Percentiles rank a stretch among this genome's conserved stretches.
phyloP scores from a whole-genome alignment of 2,329 filamentous ascomycete genomes.

The Gaeumannomyces tritici region DNA sequence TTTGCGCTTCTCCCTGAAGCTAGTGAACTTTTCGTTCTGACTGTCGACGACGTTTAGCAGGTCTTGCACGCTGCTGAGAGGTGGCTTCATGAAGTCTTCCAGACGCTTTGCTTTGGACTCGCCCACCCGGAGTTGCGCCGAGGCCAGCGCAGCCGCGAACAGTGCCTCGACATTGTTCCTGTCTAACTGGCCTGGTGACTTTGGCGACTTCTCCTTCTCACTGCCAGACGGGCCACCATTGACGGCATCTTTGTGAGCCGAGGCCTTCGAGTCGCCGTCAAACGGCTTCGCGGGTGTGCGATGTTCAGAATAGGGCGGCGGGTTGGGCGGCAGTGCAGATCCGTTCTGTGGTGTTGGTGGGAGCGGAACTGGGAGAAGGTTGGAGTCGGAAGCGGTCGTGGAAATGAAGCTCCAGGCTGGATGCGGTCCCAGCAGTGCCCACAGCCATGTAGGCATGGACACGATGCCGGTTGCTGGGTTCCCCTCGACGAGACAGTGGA shows the following conservation, averaged over 20 bases:
- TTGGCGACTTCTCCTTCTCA: background rate
- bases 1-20: conserved; percentile 3
- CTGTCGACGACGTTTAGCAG: background rate
- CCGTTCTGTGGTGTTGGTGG: background rate
- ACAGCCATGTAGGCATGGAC: conserved; percentile 2
- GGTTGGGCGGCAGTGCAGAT: background rate
- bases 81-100: background rate
- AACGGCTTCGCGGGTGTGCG: background rate
- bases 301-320: background rate
- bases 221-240: background rate
- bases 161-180: background rate
- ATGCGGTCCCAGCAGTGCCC: background rate
- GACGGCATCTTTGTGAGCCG: background rate
- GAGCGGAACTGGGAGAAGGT: background rate
- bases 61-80: conserved; percentile 1
- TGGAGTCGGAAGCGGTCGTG: background rate
- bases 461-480: background rate
- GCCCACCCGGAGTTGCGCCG: conserved; percentile 2
- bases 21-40: background rate
- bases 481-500: background rate
- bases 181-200: background rate
- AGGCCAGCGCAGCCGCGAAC: background rate
- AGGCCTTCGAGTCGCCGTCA: background rate
- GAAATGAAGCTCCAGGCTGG: conserved; percentile 2
- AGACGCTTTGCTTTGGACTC: background rate